Evolutionary conservation across 2,329 filamentous ascomycete species (phyloP).

Genomic region (Trichoderma koningiopsis): DNA sequence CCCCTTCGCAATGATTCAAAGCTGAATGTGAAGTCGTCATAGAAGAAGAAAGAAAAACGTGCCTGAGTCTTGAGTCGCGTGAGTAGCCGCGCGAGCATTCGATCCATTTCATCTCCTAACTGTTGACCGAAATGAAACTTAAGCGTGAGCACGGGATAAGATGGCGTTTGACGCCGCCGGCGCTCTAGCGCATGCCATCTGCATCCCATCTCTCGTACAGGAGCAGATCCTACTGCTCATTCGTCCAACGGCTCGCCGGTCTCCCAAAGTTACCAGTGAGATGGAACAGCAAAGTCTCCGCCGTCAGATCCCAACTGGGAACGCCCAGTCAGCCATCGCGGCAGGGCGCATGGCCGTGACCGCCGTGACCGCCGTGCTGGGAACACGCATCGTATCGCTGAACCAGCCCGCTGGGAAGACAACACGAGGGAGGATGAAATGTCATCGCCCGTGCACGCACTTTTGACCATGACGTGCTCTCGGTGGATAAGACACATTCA

Average conservation of each 20-base stretch:
- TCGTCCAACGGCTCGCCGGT: constrained; percentile 5
- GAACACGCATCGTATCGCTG: neutral
- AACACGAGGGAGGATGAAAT: neutral
- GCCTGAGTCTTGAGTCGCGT: neutral
- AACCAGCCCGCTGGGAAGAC: neutral
- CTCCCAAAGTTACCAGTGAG: neutral
- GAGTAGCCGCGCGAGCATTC: neutral
- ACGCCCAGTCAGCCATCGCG: constrained; percentile 11
- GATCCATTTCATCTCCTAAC: neutral
- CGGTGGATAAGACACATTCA: constrained; percentile 1
- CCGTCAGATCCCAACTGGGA: neutral
- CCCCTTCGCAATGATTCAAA: neutral
- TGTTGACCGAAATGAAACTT: neutral
- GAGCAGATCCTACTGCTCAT: neutral
- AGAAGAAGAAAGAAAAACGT: neutral
- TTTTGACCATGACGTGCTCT: constrained; percentile 14
- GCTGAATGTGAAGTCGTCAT: neutral
- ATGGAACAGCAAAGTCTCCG: neutral
- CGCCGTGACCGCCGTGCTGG: constrained; percentile 17
- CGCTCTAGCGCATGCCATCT: constrained; percentile 5
- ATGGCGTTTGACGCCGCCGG: neutral
- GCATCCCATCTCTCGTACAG: neutral
- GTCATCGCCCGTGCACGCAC: constrained; percentile 10
- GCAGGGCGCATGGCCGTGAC: constrained; percentile 20
- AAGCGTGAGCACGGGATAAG: constrained; percentile 1